These are phyloP conservation scores for Auricularia sp. DNA, from an alignment of 768 basidiomycete genomes.

Conservation along the genomic window DNA sequence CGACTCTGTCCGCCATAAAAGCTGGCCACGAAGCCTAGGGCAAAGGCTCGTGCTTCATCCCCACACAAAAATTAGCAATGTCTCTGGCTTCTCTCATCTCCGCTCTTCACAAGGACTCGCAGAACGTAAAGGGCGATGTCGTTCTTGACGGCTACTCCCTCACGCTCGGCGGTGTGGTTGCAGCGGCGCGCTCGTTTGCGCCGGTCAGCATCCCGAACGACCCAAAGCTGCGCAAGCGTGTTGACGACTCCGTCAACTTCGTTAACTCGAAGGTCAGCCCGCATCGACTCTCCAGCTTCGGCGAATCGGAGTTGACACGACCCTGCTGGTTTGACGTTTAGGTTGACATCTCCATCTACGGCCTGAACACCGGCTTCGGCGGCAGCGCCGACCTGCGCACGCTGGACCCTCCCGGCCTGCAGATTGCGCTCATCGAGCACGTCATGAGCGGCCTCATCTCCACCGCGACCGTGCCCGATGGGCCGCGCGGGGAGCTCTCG, in stretches of 20 bases:
- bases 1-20: too few relatives aligned
- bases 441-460: slow-evolving; percentile 1
- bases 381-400: slow-evolving; percentile 44
- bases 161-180: slow-evolving; percentile 66
- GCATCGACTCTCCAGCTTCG: not conserved
- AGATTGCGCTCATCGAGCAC: slow-evolving; percentile 1
- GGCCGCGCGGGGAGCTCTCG: slow-evolving; percentile 69
- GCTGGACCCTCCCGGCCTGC: slow-evolving; percentile 9
- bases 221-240: not conserved
- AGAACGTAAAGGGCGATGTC: slow-evolving; percentile 26
- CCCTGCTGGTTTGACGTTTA: slow-evolving; percentile 25
- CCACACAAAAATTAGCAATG: too few relatives aligned
- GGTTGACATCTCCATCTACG: slow-evolving; percentile 65
- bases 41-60: too few relatives aligned
- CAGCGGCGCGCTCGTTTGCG: slow-evolving; percentile 55
- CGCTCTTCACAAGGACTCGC: not conserved
- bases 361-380: slow-evolving; percentile 80
- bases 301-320: not conserved
- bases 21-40: too few relatives aligned
- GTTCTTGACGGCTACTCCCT: slow-evolving; percentile 60
- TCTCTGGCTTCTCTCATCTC: not conserved
- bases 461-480: slow-evolving; percentile 38
- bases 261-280: not conserved
- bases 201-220: not conserved
- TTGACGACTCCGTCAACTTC: not conserved